Conservation (phyloP, 73 alveolate species). For the Symbiodinium pilosum region DNA sequence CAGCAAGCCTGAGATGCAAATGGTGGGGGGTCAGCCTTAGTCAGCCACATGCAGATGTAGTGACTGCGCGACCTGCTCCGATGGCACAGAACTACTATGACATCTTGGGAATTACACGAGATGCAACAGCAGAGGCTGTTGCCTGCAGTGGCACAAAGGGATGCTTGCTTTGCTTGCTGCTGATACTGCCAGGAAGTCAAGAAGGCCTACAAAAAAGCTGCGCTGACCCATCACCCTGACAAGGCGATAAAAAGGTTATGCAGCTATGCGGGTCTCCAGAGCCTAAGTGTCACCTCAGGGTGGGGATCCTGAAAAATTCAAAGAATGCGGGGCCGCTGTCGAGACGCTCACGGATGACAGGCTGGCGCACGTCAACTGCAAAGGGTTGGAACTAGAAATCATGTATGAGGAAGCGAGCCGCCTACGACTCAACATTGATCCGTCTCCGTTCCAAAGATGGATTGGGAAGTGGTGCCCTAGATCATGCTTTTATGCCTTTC, state of each 20-base stretch:
- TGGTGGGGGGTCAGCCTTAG: no score
- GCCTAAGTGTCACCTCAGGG: conserved; percentile 94
- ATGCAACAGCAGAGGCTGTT: conserved; percentile 79
- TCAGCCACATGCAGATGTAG: no score
- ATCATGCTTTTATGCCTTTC: no score
- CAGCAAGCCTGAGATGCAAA: no score
- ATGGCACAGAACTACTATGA: conserved; percentile 93
- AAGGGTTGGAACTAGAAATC: background rate
- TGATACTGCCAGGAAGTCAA: conserved; percentile 44
- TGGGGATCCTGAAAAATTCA: conserved; percentile 96
- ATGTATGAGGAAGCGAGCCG: conserved; percentile 70
- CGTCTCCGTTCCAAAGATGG: conserved; percentile 81
- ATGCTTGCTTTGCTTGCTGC: background rate
- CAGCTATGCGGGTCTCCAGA: no score
- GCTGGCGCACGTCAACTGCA: background rate
- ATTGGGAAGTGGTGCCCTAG: conserved; percentile 18
- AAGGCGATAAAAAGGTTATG: conserved; percentile 33
- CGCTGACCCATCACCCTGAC: conserved; percentile 96
- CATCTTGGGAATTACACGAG: conserved; percentile 74
- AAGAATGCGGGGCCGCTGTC: conserved; percentile 90
- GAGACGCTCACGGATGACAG: conserved; percentile 81
- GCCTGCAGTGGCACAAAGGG: background rate
- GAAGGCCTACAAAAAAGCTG: conserved; percentile 96
- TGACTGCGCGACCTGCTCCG: no score
- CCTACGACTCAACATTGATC: conserved; percentile 68